These are phyloP conservation scores for Emmonsiellopsis sp. DNA, from an alignment of 2,329 filamentous ascomycete genomes.

Conservation along the genomic window DNA sequence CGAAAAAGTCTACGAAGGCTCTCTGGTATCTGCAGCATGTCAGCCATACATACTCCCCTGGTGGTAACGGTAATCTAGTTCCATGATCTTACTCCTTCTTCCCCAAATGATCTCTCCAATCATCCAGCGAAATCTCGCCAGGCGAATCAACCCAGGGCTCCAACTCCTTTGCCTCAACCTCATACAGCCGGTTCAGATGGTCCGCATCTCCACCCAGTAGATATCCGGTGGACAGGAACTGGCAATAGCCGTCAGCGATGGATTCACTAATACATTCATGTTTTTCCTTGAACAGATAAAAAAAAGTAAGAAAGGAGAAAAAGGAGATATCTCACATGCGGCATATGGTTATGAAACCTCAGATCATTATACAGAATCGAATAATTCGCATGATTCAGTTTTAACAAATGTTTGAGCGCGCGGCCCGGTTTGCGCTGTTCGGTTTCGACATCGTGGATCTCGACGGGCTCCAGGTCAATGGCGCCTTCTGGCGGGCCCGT, in stretches of 20 bases:
- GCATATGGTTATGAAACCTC: constrained; percentile 71
- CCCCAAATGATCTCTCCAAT: constrained; percentile 82
- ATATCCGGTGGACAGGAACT: constrained; percentile 75
- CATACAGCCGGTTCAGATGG: constrained; percentile 73
- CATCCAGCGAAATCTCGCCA: constrained; percentile 65
- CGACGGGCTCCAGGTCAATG: constrained; percentile 54
- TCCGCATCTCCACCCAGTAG: constrained; percentile 66
- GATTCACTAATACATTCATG: background rate
- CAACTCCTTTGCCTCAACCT: constrained; percentile 60
- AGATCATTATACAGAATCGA: constrained; percentile 70
- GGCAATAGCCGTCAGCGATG: constrained; percentile 7
- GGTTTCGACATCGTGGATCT: constrained; percentile 72
- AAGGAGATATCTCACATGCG: constrained; percentile 63
- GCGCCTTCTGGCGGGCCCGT: background rate
- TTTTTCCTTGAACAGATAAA: background rate
- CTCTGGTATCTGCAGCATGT: constrained; percentile 59
- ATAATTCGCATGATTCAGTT: constrained; percentile 85
- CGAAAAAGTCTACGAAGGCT: constrained; percentile 90
- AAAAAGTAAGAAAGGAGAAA: no score
- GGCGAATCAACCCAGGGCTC: constrained; percentile 80
- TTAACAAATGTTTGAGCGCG: constrained; percentile 81
- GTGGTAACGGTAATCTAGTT: background rate
- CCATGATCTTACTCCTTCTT: constrained; percentile 48
- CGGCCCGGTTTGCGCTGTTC: constrained; percentile 68
- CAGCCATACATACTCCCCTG: background rate